Evolutionary conservation across 140 eudicot species (phyloP).

Genomic region (Ambrosia hybrid): DNA sequence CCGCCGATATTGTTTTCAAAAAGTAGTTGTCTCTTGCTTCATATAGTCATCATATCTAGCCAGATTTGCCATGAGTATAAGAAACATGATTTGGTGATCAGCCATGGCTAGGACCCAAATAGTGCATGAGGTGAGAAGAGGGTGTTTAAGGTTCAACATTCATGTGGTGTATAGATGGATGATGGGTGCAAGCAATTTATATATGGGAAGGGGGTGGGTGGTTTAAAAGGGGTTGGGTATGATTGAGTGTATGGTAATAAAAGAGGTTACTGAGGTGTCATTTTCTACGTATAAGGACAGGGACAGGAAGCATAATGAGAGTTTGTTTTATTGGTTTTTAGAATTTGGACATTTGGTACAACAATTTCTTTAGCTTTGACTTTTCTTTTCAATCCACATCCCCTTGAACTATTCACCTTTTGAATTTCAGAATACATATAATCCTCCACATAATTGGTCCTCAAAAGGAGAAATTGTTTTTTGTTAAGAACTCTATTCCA

Average conservation of each 20-base stretch:
- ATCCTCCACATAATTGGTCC: too few relatives aligned
- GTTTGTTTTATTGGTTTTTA: conserved; percentile 53
- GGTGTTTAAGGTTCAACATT: conserved; percentile 31
- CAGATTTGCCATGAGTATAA: conserved; percentile 23
- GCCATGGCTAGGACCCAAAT: conserved; percentile 38
- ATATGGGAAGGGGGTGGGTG: conserved; percentile 23
- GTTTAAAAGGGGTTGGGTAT: conserved; percentile 38
- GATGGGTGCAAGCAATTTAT: conserved; percentile 31
- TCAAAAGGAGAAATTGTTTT: too few relatives aligned
- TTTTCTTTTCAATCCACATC: conserved; percentile 2
- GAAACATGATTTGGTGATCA: conserved; percentile 22
- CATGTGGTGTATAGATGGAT: conserved; percentile 25
- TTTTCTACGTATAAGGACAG: conserved; percentile 47
- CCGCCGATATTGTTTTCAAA: conserved; percentile 43
- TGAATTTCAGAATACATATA: too few relatives aligned
- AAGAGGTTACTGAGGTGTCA: conserved; percentile 55
- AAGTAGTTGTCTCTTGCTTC: not conserved
- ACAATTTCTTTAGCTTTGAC: conserved; percentile 26
- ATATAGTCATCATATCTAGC: conserved; percentile 6
- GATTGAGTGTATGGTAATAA: conserved; percentile 37
- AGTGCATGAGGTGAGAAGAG: conserved; percentile 24
- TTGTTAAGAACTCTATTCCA: too few relatives aligned
- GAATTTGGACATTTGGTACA: conserved; percentile 24
- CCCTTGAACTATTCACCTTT: too few relatives aligned
- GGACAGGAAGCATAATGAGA: conserved; percentile 51